Percentiles rank a stretch among this genome's conserved stretches.
Conservation (phyloP, 2,329 filamentous ascomycete species). For the Aureobasidium mangrovei region DNA sequence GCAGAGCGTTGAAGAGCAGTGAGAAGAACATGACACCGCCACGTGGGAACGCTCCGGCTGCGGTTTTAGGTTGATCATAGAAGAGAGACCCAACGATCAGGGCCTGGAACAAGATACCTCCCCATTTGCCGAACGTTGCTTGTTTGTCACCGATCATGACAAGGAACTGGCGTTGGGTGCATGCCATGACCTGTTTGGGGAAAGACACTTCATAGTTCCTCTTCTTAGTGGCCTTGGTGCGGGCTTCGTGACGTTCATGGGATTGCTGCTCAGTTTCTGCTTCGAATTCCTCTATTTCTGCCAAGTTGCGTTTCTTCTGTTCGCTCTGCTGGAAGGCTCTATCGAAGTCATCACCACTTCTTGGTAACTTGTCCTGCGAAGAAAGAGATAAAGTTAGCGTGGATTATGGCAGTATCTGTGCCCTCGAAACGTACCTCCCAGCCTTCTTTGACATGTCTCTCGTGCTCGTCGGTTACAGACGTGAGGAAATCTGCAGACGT, state of each 20-base stretch:
- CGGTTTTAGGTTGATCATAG: conserved; percentile 55
- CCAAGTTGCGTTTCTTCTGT: conserved; percentile 47
- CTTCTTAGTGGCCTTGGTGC: conserved; percentile 51
- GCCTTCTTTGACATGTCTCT: conserved; percentile 65
- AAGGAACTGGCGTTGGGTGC: conserved; percentile 75
- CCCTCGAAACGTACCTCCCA: conserved; percentile 34
- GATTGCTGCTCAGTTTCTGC: conserved; percentile 54
- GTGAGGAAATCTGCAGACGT: conserved; percentile 77
- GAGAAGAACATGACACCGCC: conserved; percentile 74
- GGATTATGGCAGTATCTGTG: no score
- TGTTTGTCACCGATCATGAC: conserved; percentile 83
- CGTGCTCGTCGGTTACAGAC: conserved; percentile 74
- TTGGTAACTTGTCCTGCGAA: conserved; percentile 51
- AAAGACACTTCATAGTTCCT: conserved; percentile 80
- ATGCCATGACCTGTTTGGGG: conserved; percentile 70
- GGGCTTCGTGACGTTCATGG: conserved; percentile 66
- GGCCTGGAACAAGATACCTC: conserved; percentile 61
- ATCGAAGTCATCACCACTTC: conserved; percentile 56
- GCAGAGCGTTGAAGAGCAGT: conserved; percentile 79
- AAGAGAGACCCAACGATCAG: conserved; percentile 75
- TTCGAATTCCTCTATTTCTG: conserved; percentile 64
- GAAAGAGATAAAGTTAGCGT: no score
- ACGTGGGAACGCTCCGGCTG: conserved; percentile 66
- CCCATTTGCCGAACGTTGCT: conserved; percentile 65
- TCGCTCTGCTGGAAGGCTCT: conserved; percentile 61